Conservation (phyloP, 208 protist genomes). For the Eutreptiella sp. region DNA sequence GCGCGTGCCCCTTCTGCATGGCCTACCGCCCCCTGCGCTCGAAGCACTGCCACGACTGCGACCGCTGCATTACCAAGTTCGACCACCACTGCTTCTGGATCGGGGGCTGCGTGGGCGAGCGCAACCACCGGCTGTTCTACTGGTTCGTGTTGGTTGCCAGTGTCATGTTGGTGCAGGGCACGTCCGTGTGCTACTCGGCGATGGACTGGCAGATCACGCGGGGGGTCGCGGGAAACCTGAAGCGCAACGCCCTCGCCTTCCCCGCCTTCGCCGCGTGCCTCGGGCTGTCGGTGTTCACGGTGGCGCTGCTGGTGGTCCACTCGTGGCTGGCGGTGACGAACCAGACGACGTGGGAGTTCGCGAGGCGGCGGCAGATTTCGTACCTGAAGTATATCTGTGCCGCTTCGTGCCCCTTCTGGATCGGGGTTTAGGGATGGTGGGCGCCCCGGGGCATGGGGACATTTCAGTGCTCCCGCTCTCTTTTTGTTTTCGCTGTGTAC, state of each 20-base stretch:
- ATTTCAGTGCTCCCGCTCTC: too few species aligned
- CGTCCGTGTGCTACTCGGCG: neutral
- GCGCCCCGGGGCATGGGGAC: too few species aligned
- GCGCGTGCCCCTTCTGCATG: too few species aligned
- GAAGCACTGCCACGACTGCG: conserved; percentile 30
- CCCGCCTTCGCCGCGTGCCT: neutral
- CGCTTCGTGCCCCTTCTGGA: too few species aligned
- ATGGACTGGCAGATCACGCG: neutral
- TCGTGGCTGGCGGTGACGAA: neutral
- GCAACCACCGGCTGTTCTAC: conserved; percentile 17
- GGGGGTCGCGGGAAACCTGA: neutral
- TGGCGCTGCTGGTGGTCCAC: conserved; percentile 7
- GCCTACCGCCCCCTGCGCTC: conserved; percentile 2
- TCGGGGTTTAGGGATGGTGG: too few species aligned
- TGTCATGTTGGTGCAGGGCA: neutral
- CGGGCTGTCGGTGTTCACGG: conserved; percentile 2
- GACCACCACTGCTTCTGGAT: conserved; percentile 37
- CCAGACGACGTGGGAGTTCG: conserved; percentile 16
- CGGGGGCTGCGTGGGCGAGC: conserved; percentile 7
- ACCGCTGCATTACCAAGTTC: conserved; percentile 23
- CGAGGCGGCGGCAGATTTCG: conserved; percentile 2
- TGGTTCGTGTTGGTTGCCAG: conserved; percentile 5
- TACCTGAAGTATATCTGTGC: conserved; percentile 20
- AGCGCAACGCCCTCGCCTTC: neutral
- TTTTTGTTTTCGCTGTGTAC: too few species aligned